Evolutionary conservation across 495 filamentous ascomycete genomes (phyloP).

Genomic region (Xylaria castorea): DNA sequence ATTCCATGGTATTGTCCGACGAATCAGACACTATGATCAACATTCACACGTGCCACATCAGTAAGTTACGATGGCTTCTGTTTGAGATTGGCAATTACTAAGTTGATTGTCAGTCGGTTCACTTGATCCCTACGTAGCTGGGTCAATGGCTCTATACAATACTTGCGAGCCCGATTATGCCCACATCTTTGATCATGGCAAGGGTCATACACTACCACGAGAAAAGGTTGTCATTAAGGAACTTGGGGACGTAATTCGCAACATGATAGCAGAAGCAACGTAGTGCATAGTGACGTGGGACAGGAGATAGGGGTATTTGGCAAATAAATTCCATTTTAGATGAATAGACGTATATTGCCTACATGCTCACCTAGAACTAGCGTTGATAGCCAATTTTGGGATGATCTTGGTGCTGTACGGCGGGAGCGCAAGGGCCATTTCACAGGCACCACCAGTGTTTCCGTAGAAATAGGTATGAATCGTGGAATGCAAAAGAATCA

Average conservation of each 20-base stretch:
- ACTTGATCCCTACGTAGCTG: conserved; percentile 62
- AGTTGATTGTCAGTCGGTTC: conserved; percentile 53
- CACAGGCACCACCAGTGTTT: background rate
- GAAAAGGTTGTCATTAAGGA: conserved; percentile 58
- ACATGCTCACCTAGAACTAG: background rate
- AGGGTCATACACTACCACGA: conserved; percentile 62
- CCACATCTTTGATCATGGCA: conserved; percentile 65
- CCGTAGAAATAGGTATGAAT: background rate
- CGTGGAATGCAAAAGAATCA: background rate
- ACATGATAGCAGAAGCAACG: conserved; percentile 42
- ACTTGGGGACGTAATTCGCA: conserved; percentile 53
- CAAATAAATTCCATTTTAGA: background rate
- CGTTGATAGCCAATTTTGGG: background rate
- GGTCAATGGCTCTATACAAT: conserved; percentile 64
- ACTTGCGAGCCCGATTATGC: conserved; percentile 63
- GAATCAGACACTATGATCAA: conserved; percentile 58
- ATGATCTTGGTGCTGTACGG: background rate
- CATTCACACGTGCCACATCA: conserved; percentile 65
- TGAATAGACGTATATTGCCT: conserved; percentile 11
- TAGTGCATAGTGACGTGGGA: background rate
- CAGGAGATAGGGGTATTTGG: background rate
- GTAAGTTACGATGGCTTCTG: conserved; percentile 40
- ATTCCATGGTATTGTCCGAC: conserved; percentile 56
- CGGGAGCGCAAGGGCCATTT: background rate
- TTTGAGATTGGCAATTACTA: conserved; percentile 24